Evolutionary conservation across 805 yeast species (phyloP).

Genomic region (Saturnispora saitoi): DNA sequence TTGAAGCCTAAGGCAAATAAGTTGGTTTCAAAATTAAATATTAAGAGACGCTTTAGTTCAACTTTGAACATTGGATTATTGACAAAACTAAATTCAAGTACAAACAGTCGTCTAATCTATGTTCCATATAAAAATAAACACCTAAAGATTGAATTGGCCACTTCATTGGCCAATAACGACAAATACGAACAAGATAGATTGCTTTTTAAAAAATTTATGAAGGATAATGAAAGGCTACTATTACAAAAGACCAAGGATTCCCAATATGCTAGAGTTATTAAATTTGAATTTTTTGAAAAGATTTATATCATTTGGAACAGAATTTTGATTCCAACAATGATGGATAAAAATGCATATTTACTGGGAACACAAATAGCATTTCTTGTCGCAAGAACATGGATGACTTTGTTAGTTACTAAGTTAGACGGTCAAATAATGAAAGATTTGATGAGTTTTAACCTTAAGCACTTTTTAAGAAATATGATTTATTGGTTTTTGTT

Average conservation of each 20-base stretch:
- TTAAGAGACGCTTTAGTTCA: background rate
- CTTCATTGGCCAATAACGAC: slow-evolving; percentile 34
- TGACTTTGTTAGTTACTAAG: slow-evolving; percentile 76
- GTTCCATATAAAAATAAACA: slow-evolving; percentile 39
- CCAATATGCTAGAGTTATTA: slow-evolving; percentile 11
- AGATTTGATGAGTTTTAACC: slow-evolving; percentile 76
- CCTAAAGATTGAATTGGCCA: slow-evolving; percentile 36
- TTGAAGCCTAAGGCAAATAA: slow-evolving; percentile 10
- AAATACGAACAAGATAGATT: slow-evolving; percentile 49
- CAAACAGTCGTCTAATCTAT: slow-evolving; percentile 33
- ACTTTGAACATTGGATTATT: background rate
- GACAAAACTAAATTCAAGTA: background rate
- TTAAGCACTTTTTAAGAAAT: slow-evolving; percentile 65
- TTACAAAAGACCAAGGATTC: background rate
- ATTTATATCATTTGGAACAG: slow-evolving; percentile 61
- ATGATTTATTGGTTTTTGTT: slow-evolving; percentile 79
- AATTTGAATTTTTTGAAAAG: slow-evolving; percentile 65
- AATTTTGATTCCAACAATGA: slow-evolving; percentile 68
- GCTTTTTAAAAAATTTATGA: slow-evolving; percentile 38
- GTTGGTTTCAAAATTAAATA: background rate
- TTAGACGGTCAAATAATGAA: slow-evolving; percentile 89
- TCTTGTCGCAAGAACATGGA: slow-evolving; percentile 75
- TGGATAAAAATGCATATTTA: slow-evolving; percentile 57
- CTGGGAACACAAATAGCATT: slow-evolving; percentile 65
- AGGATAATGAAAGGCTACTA: slow-evolving; percentile 20